These are phyloP conservation scores for Rhododendron ferrugineum DNA, from an alignment of 148 eudicot genomes.

Conservation along the genomic window DNA sequence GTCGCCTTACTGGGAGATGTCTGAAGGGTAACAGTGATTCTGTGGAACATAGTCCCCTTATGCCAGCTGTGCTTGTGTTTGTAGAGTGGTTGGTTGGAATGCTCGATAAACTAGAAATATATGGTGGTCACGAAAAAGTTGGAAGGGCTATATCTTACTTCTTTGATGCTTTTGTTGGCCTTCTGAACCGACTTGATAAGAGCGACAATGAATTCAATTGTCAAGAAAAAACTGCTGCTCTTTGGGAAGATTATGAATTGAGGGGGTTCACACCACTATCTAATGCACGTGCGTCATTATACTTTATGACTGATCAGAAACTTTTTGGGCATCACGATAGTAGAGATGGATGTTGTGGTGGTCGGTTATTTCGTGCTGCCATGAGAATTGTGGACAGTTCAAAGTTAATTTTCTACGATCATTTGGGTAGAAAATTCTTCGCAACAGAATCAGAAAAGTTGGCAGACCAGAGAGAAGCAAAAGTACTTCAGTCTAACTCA, in stretches of 20 bases:
- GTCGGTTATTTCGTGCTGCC: slow-evolving; percentile 59
- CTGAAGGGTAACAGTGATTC: slow-evolving; percentile 23
- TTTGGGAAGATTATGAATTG: slow-evolving; percentile 93
- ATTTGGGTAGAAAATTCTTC: slow-evolving; percentile 27
- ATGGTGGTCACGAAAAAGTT: slow-evolving; percentile 44
- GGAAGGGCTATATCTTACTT: slow-evolving; percentile 47
- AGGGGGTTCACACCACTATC: slow-evolving; percentile 64
- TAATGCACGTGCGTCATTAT: slow-evolving; percentile 32
- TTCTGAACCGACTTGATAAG: slow-evolving; percentile 45
- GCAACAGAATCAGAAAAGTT: slow-evolving; percentile 8
- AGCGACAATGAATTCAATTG: slow-evolving; percentile 7
- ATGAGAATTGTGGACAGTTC: slow-evolving; percentile 34
- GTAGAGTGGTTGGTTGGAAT: slow-evolving; percentile 68
- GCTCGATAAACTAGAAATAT: slow-evolving; percentile 23
- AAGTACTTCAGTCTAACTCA: slow-evolving; percentile 3
- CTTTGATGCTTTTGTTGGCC: slow-evolving; percentile 48
- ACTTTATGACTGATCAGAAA: slow-evolving; percentile 41
- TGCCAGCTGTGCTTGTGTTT: slow-evolving; percentile 72
- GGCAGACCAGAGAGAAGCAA: slow-evolving; percentile 2
- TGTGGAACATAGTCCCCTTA: slow-evolving; percentile 42
- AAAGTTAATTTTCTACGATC: slow-evolving; percentile 42
- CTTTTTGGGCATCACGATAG: slow-evolving; percentile 22
- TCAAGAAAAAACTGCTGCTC: slow-evolving; percentile 39
- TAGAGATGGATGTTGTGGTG: slow-evolving; percentile 36
- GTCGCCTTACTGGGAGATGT: slow-evolving; percentile 63